A percentile compares a stretch with the other conserved stretches of the same genome.
Evolutionary conservation across 306 rosid species (phyloP).

Genomic region (Pyrus betulifolia): DNA sequence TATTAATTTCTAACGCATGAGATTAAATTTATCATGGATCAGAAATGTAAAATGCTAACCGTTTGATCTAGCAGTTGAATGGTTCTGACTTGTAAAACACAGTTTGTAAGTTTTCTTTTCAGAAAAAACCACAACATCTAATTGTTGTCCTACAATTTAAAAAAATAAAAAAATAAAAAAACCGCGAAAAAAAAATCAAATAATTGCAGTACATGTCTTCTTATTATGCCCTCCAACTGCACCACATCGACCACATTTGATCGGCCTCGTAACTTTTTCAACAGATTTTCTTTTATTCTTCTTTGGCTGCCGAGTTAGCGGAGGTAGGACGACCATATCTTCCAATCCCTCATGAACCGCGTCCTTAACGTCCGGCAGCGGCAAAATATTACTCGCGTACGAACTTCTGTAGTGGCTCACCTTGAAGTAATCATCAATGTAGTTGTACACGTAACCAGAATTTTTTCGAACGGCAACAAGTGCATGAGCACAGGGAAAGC

Average conservation of each 20-base stretch:
- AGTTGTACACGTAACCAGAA: neutral
- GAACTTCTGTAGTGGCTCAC: neutral
- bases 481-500: neutral
- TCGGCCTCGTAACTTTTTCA: neutral
- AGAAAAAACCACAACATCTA: no score
- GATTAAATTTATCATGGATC: no score
- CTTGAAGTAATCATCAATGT: neutral
- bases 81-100: no score
- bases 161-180: no score
- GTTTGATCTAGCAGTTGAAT: no score
- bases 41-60: no score
- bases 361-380: neutral
- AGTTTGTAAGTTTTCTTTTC: no score
- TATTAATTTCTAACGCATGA: no score
- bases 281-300: neutral
- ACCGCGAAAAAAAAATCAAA: no score
- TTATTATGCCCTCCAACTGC: neutral
- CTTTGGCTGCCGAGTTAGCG: neutral
- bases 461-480: neutral
- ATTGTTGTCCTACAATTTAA: no score
- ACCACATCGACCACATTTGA: neutral
- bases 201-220: neutral
- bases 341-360: neutral
- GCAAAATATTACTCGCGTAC: neutral
- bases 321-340: neutral